These are phyloP conservation scores for Penicillium herquei DNA, from an alignment of 495 filamentous ascomycete genomes.

Conservation along the genomic window DNA sequence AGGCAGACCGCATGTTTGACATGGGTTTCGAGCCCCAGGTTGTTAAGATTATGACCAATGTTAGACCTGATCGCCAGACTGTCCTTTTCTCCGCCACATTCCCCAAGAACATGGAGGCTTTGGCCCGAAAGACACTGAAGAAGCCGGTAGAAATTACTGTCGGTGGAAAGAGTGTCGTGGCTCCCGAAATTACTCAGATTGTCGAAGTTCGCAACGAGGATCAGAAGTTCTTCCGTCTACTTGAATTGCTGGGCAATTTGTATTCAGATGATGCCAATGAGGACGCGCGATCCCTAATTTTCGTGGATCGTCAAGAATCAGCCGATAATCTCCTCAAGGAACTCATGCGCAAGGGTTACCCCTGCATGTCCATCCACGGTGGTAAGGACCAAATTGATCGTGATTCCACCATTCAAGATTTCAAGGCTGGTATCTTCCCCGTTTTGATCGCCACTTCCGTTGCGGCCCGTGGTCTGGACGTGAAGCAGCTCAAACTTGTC, in stretches of 20 bases:
- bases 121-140: conserved; percentile 83
- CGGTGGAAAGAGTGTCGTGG: conserved; percentile 86
- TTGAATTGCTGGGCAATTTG: conserved; percentile 84
- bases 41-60: conserved; percentile 90
- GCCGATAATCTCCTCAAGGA: conserved; percentile 82
- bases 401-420: conserved; percentile 90
- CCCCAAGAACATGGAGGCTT: conserved; percentile 86
- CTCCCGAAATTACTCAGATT: conserved; percentile 91
- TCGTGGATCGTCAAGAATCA: conserved; percentile 93
- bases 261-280: conserved; percentile 76
- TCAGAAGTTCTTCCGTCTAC: conserved; percentile 77
- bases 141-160: conserved; percentile 90
- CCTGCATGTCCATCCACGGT: conserved; percentile 94
- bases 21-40: conserved; percentile 99
- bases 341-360: conserved; percentile 84
- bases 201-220: conserved; percentile 85
- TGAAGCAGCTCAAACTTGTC: conserved; percentile 94
- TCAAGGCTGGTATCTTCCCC: conserved; percentile 87
- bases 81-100: conserved; percentile 97
- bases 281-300: conserved; percentile 84
- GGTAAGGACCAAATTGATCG: conserved; percentile 95
- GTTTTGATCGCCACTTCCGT: conserved; percentile 94
- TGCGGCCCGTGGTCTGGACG: conserved; percentile 91
- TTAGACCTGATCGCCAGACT: conserved; percentile 88
- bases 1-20: conserved; percentile 99